Evolutionary conservation across 2,329 filamentous ascomycete species (phyloP).

Genomic region (Alternaria postmessia): DNA sequence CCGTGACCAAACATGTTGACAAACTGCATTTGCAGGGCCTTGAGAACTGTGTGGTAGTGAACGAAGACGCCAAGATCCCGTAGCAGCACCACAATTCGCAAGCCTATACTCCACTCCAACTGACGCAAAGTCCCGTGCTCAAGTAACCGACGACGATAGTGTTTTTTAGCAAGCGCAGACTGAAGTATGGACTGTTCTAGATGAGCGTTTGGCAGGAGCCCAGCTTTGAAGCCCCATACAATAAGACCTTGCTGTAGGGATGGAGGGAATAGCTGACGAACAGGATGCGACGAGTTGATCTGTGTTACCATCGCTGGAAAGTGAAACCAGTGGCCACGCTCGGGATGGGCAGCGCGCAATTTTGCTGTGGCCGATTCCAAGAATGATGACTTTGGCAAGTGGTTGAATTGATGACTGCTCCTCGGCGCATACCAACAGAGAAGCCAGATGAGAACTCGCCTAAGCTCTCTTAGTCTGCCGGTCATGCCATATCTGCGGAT

Average conservation of each 20-base stretch:
- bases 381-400: slow-evolving; percentile 33
- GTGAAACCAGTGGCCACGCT: slow-evolving; percentile 27
- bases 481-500: slow-evolving; percentile 68
- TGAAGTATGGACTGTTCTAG: slow-evolving; percentile 37
- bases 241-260: slow-evolving; percentile 42
- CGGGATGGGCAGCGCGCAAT: slow-evolving; percentile 25
- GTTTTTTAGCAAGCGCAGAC: slow-evolving; percentile 28
- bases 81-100: slow-evolving; percentile 38
- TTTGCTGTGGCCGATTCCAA: slow-evolving; percentile 29
- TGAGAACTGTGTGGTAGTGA: slow-evolving; percentile 35
- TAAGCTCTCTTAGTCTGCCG: slow-evolving; percentile 60
- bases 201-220: slow-evolving; percentile 33
- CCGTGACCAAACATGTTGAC: slow-evolving; percentile 42
- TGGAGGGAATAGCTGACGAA: slow-evolving; percentile 36
- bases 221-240: slow-evolving; percentile 46
- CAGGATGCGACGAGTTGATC: slow-evolving; percentile 29
- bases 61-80: slow-evolving; percentile 41
- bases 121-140: slow-evolving; percentile 25
- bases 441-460: slow-evolving; percentile 62
- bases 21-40: slow-evolving; percentile 38
- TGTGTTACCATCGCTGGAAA: slow-evolving; percentile 20
- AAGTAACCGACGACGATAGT: slow-evolving; percentile 35
- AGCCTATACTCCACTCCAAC: slow-evolving; percentile 39
- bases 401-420: slow-evolving; percentile 23
- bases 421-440: slow-evolving; percentile 49